Evolutionary conservation across 2,329 filamentous ascomycete genomes (phyloP), one percentile per base, ranked within the genome.

Genomic region (Curvularia verruculosa): DNA sequence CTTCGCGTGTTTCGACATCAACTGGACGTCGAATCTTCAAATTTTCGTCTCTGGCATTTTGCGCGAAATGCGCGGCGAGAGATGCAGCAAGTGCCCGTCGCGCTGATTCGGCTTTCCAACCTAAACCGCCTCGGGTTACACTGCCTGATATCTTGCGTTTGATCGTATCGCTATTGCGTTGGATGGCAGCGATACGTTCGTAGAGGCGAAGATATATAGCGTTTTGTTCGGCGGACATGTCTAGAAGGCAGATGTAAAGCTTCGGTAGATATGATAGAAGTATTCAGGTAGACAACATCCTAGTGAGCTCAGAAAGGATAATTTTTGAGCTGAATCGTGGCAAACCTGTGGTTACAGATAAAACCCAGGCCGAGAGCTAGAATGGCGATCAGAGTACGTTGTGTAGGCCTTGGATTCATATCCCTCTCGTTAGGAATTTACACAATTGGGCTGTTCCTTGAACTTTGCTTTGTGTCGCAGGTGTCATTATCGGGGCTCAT

Each of bases 141-240:
- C 28, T 24, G n/a, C 29, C 26, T 10, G 44, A 18, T 12, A 57
- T 15, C 12, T 1, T 46, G 7, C 34, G 19, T 9, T 39, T 54
- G 31, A 57, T 5, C 1, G n/a, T 44, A 2, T 6, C n/a, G 18
- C 28, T 28, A 19, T 49, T 49, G 5, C 40, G 19, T 15, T 45
- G 44, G 40, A 58, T 47, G 1, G 40, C 34, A 5, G 18, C 51
- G 24, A 58, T 43, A 31, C 51, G 51, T n/a, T 58, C 26, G n/a
- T 40, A 26, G 12, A 58, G 23, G 8, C 19, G 7, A 31, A 54
- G n/a, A 19, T 47, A 39, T 3, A 12, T 1, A 3, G 45, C 3
- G 2, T 31, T 34, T 31, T 49, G 51, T 2, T 54, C 39, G 6
- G 45, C 21, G 8, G 50, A 49, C 44, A 57, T 56, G 7, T 29